Base-by-base conservation (phyloP, 1,284 basidiomycete species). In the Leccinum cinnamomeum region DNA sequence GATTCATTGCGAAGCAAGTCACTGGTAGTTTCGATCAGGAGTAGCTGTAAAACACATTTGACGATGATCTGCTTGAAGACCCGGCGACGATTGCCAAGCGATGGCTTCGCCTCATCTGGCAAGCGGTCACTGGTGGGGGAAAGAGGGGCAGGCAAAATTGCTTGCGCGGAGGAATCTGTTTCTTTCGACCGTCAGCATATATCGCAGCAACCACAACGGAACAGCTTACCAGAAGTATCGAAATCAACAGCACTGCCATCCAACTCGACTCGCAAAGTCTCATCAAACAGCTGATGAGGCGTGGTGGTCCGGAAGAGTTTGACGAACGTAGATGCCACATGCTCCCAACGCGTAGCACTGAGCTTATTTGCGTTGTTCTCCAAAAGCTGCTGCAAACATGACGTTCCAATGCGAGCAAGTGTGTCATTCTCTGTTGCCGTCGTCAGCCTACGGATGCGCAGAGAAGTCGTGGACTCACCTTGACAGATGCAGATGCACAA, bases 31-130 rank as follows among this genome's bases (percentile, higher is more conserved):
- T 99, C 97, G 70, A 99, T 99, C 53, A 99, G 85, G 59, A 99
- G 82, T 18, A 99, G 80, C 74, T 99, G 97, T 37, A 99, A 84
- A 30, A 99, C 97, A 76, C 97, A 99, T 90, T 99, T 99, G 70
- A 99, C 95, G 68, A 99, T 99, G 76, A 99, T 98, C 77, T 99
- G 97, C 75, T 96, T 94, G 86, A 99, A 99, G 59, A 95, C 89
- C 41, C 92, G 87, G 23, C 95, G 89, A 62, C 97, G 88, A 69
- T 94, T 93, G 62, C 78, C 79, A 39, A 87, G 77, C 8, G 88
- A 84, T 28, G 85, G 78, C 60, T 81, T 80, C 11, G 75, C 69
- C 61, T 82, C 82, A 16, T 76, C 65, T 60, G 78, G 80, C 11
- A 77, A 78, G 63, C 79, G 80, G 58, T 88, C 88, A 64, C 76